Evolutionary conservation across 331 rosid species (phyloP).

Genomic region (Phaseolus coccineus): DNA sequence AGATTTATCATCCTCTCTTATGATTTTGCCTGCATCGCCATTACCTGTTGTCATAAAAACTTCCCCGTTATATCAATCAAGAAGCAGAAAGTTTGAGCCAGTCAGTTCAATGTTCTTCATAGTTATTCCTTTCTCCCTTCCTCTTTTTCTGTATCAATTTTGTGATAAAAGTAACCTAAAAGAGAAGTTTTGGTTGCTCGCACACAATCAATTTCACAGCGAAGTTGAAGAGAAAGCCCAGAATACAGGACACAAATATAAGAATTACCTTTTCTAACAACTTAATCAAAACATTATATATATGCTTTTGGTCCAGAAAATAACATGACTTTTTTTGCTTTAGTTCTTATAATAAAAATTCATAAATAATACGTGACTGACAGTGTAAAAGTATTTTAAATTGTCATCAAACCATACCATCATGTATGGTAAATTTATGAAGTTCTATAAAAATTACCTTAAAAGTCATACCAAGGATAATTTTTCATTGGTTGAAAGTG

Average conservation of each 20-base stretch:
- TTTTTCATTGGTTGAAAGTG: not conserved
- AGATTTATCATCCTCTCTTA: constrained; percentile 51
- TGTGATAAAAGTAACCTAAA: not conserved
- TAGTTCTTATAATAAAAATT: not conserved
- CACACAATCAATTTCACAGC: constrained; percentile 19
- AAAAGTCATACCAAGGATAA: not conserved
- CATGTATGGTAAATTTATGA: not conserved
- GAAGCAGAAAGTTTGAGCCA: constrained; percentile 31
- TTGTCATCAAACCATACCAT: not conserved
- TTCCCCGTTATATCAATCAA: constrained; percentile 7
- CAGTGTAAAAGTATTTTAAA: not conserved
- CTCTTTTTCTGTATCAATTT: not conserved
- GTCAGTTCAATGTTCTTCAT: constrained; percentile 30
- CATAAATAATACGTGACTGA: not conserved
- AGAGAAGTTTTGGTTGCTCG: constrained; percentile 8
- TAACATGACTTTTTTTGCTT: not conserved
- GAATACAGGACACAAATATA: constrained; percentile 18
- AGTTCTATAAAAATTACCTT: not conserved
- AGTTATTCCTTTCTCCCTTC: not conserved
- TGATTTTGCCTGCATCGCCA: constrained; percentile 35
- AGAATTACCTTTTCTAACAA: constrained; percentile 26
- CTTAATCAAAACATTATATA: not conserved
- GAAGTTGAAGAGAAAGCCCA: constrained; percentile 3
- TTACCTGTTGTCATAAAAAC: constrained; percentile 54
- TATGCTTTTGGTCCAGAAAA: not conserved